These are phyloP conservation scores for Dioscorea cayenensis DNA, from an alignment of 116 monocot species.

Conservation along the genomic window DNA sequence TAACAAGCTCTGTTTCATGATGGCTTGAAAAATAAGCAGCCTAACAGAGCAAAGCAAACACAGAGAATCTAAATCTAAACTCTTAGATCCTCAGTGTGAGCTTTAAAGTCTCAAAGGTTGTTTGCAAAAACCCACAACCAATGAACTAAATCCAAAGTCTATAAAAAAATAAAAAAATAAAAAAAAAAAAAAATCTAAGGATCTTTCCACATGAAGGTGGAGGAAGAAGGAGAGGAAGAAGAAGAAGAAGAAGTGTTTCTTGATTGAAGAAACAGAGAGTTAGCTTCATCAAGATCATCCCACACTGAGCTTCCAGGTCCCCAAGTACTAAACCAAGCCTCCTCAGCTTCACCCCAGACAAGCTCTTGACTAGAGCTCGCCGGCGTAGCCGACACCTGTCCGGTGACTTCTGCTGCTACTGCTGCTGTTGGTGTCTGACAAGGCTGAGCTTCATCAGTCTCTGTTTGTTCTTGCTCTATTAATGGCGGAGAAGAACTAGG, in stretches of 20 bases:
- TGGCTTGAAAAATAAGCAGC: conserved; percentile 32
- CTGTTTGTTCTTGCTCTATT: no score
- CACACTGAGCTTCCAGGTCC: conserved; percentile 83
- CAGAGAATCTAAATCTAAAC: background rate
- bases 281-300: conserved; percentile 74
- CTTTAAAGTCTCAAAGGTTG: conserved; percentile 17
- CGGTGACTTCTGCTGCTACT: no score
- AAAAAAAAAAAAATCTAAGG: background rate
- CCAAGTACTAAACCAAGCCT: conserved; percentile 80
- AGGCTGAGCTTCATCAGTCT: background rate
- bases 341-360: conserved; percentile 65
- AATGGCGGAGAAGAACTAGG: no score
- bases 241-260: background rate
- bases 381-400: background rate
- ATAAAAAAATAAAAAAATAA: background rate
- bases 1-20: background rate
- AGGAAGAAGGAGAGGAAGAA: conserved; percentile 9
- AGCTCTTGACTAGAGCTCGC: conserved; percentile 7
- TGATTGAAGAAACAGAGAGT: conserved; percentile 44
- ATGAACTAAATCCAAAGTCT: conserved; percentile 5
- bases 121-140: conserved; percentile 37
- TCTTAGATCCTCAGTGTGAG: background rate
- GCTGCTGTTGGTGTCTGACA: no score
- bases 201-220: conserved; percentile 37
- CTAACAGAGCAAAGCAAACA: conserved; percentile 2